phyloP scores from a whole-genome alignment of 495 filamentous ascomycete species.

The Tuber indicum region DNA sequence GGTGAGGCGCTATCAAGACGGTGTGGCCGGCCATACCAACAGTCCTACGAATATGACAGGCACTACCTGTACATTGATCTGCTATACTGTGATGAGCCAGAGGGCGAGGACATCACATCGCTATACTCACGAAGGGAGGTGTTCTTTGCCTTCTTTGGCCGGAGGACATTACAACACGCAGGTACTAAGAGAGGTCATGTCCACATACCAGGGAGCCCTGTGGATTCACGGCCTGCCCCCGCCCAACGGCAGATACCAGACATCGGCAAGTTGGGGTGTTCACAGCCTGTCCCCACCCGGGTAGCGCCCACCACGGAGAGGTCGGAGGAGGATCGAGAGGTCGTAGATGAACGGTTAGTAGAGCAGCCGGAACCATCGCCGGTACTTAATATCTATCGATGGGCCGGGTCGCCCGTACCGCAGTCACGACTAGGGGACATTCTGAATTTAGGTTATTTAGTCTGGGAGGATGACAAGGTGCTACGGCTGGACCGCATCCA shows the following conservation, averaged over 20 bases:
- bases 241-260: background rate
- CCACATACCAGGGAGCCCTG: background rate
- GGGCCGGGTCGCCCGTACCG: background rate
- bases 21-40: conserved; percentile 13
- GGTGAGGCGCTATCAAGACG: background rate
- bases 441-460: background rate
- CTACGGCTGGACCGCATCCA: background rate
- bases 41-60: conserved; percentile 12
- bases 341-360: background rate
- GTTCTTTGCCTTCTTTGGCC: conserved; percentile 17
- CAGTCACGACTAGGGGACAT: background rate
- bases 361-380: background rate
- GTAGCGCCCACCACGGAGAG: background rate
- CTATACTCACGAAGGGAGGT: conserved; percentile 9
- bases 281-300: too few relatives aligned
- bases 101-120: conserved; percentile 6
- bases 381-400: background rate
- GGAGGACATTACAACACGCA: background rate
- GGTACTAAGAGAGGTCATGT: background rate
- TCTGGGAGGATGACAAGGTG: background rate
- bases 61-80: conserved; percentile 3
- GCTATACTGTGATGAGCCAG: background rate
- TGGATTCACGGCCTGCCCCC: background rate
- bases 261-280: background rate
- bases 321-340: background rate